A percentile compares a stretch with the other conserved stretches of the same genome.
These are phyloP conservation scores for Kuraishia piskuri DNA, from an alignment of 805 yeast species.

Conservation along the genomic window DNA sequence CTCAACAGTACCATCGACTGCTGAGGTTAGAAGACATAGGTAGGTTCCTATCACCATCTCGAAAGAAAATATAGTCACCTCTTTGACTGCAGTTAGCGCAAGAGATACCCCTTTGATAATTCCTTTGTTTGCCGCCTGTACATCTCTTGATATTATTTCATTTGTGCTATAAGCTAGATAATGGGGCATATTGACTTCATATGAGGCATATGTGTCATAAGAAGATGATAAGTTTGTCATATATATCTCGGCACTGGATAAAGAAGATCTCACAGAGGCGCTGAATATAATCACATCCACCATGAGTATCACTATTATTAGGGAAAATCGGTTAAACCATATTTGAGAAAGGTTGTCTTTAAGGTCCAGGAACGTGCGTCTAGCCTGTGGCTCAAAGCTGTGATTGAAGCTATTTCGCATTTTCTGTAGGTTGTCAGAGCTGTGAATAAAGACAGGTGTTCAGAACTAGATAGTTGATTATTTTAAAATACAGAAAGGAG, in stretches of 20 bases:
- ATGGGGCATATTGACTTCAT: slow-evolving; percentile 40
- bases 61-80: slow-evolving; percentile 52
- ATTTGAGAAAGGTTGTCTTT: slow-evolving; percentile 52
- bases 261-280: slow-evolving; percentile 31
- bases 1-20: slow-evolving; percentile 63
- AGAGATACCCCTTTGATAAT: slow-evolving; percentile 34
- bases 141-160: slow-evolving; percentile 33
- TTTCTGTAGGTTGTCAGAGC: too few species aligned
- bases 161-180: slow-evolving; percentile 50
- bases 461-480: too few species aligned
- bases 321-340: slow-evolving; percentile 58
- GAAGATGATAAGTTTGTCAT: slow-evolving; percentile 36
- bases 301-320: slow-evolving; percentile 44
- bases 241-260: slow-evolving; percentile 29
- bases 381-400: not conserved
- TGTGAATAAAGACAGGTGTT: too few species aligned
- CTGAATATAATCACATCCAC: slow-evolving; percentile 56
- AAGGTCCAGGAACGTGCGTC: slow-evolving; percentile 34
- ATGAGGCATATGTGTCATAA: slow-evolving; percentile 29
- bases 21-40: slow-evolving; percentile 70
- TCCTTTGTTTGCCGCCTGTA: slow-evolving; percentile 40
- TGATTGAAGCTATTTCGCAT: not conserved
- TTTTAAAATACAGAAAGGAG: too few species aligned
- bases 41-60: slow-evolving; percentile 81
- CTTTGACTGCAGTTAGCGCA: slow-evolving; percentile 48